phyloP scores from a whole-genome alignment of 345 rosid genomes.

The Acer campestre region DNA sequence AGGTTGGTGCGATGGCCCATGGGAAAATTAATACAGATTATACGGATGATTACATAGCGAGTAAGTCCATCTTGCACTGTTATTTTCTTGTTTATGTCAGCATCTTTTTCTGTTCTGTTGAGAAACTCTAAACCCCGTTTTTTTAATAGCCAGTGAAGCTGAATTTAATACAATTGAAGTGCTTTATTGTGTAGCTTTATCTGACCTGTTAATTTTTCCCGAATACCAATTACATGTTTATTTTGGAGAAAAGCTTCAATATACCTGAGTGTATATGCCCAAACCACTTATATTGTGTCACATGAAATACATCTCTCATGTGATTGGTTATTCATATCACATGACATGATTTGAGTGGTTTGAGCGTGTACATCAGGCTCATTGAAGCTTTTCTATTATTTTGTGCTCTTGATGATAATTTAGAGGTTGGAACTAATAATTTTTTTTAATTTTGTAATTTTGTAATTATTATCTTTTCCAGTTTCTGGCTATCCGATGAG shows the following conservation, averaged over 20 bases:
- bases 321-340: too few relatives aligned
- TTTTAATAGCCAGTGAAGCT: background rate
- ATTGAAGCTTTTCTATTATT: too few relatives aligned
- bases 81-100: too few relatives aligned
- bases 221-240: too few relatives aligned
- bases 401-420: too few relatives aligned
- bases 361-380: too few relatives aligned
- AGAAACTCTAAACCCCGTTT: background rate
- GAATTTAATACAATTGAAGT: background rate
- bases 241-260: too few relatives aligned
- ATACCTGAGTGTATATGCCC: too few relatives aligned
- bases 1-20: conserved; percentile 95
- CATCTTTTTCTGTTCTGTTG: background rate
- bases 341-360: too few relatives aligned
- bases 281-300: too few relatives aligned
- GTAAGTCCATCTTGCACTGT: conserved; percentile 34
- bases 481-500: conserved; percentile 90
- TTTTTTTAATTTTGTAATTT: background rate
- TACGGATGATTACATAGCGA: conserved; percentile 61
- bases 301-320: too few relatives aligned
- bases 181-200: background rate
- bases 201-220: background rate
- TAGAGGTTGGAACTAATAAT: too few relatives aligned
- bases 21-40: conserved; percentile 68
- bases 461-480: conserved; percentile 27